Percentiles rank a stretch among this genome's conserved stretches.
phyloP scores from a whole-genome alignment of 768 basidiomycete species.

The Hebeloma cylindrosporum region DNA sequence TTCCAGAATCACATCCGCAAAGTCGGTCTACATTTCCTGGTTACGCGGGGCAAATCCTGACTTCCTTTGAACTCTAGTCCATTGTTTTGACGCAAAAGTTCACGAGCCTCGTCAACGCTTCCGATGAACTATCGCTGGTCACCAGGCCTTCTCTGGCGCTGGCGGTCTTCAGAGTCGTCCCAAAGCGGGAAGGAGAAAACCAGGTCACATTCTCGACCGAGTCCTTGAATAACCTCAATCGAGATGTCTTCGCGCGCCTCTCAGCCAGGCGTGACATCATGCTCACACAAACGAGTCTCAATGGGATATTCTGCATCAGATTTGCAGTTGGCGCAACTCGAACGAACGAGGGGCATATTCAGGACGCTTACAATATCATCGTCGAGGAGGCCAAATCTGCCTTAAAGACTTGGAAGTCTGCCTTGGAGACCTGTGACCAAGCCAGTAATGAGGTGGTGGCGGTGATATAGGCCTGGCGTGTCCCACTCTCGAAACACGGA shows the following conservation, averaged over 20 bases:
- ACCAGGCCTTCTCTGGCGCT: slow-evolving; percentile 71
- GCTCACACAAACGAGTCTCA: slow-evolving; percentile 77
- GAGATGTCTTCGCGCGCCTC: slow-evolving; percentile 56
- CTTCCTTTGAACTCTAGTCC: slow-evolving; percentile 41
- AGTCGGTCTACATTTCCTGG: slow-evolving; percentile 36
- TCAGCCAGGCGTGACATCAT: slow-evolving; percentile 62
- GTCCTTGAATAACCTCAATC: slow-evolving; percentile 66
- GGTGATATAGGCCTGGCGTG: too few species aligned
- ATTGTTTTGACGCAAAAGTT: slow-evolving; percentile 62
- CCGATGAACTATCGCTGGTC: slow-evolving; percentile 60
- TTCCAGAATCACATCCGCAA: slow-evolving; percentile 76
- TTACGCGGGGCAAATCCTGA: neutral
- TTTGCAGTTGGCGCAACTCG: slow-evolving; percentile 72
- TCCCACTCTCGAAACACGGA: too few species aligned
- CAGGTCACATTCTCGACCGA: slow-evolving; percentile 27
- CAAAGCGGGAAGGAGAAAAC: slow-evolving; percentile 22
- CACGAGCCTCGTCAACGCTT: slow-evolving; percentile 49
- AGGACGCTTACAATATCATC: slow-evolving; percentile 57
- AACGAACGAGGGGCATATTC: slow-evolving; percentile 66
- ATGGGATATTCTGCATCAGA: slow-evolving; percentile 72
- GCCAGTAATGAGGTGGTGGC: too few species aligned
- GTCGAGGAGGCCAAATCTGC: slow-evolving; percentile 53
- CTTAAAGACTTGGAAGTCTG: slow-evolving; percentile 45
- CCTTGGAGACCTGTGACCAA: too few species aligned
- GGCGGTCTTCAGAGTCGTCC: slow-evolving; percentile 71